phyloP scores from a whole-genome alignment of 768 basidiomycete species.

The Auricularia sp. region DNA sequence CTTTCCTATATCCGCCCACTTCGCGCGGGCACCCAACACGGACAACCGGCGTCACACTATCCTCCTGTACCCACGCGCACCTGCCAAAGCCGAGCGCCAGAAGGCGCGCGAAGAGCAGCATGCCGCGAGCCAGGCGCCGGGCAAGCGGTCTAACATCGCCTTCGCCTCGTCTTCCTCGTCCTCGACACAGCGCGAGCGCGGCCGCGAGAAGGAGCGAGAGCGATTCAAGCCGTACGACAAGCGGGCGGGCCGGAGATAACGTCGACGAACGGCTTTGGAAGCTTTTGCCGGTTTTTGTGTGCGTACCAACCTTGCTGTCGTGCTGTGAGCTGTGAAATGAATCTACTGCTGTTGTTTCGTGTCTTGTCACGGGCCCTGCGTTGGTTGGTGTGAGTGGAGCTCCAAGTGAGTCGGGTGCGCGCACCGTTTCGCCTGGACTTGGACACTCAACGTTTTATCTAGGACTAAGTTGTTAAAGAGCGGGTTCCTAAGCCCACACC shows the following conservation, averaged over 20 bases:
- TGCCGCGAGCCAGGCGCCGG: conserved; percentile 36
- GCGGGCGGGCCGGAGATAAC: neutral
- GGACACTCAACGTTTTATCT: too few species aligned
- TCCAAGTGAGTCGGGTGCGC: too few species aligned
- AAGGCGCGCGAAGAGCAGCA: conserved; percentile 56
- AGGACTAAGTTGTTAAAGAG: too few species aligned
- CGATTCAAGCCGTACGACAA: neutral
- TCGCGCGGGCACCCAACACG: too few species aligned
- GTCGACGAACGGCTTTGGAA: neutral
- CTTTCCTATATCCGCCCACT: neutral
- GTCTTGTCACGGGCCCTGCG: too few species aligned
- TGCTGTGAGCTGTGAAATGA: neutral
- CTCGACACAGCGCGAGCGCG: neutral
- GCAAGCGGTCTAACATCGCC: conserved; percentile 51
- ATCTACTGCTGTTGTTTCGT: neutral
- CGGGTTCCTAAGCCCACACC: too few species aligned
- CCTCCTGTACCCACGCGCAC: conserved; percentile 1
- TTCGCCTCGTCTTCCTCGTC: conserved; percentile 33
- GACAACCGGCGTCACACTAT: neutral
- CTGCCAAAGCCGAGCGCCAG: conserved; percentile 46
- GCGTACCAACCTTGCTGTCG: neutral
- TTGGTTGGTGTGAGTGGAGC: too few species aligned
- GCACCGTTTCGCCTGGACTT: too few species aligned
- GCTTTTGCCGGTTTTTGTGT: neutral
- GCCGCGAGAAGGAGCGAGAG: neutral